Conservation (phyloP, 176 grass and related monocot genomes). For the bread wheat (Triticum aestivum) region DNA sequence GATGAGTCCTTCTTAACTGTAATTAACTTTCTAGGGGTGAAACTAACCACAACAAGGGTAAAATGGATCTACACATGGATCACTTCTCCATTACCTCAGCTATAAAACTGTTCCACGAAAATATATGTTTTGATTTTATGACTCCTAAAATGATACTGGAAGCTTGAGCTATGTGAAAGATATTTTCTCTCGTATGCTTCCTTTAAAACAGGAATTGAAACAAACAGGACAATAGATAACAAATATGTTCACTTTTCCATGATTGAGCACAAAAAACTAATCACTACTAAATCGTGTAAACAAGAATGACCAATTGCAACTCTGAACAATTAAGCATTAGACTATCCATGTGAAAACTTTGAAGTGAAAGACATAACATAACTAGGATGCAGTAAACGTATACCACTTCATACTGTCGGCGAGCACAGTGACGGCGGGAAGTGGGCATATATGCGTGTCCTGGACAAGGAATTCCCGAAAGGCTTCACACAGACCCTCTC, state of each 20-base stretch:
- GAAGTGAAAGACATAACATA: not conserved
- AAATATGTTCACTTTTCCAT: too few species aligned
- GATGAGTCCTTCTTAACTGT: not conserved
- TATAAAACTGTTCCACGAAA: not conserved
- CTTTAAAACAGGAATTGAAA: not conserved
- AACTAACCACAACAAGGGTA: not conserved
- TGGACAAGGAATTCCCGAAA: not conserved
- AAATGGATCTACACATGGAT: not conserved
- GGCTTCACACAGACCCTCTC: conserved; percentile 11
- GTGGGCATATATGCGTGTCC: not conserved
- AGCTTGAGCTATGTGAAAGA: not conserved
- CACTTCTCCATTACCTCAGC: not conserved
- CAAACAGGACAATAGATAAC: not conserved
- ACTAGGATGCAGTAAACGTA: not conserved
- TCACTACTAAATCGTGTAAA: not conserved
- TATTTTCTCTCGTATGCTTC: not conserved
- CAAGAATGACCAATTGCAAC: not conserved
- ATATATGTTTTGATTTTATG: not conserved
- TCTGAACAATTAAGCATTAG: not conserved
- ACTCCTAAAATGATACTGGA: not conserved
- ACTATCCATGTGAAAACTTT: not conserved
- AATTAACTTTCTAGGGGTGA: not conserved
- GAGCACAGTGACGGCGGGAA: not conserved
- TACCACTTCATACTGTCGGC: conserved; percentile 18
- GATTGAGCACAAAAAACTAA: not conserved